phyloP scores from a whole-genome alignment of 1,284 basidiomycete genomes.

The Papiliotrema nemorosa region DNA sequence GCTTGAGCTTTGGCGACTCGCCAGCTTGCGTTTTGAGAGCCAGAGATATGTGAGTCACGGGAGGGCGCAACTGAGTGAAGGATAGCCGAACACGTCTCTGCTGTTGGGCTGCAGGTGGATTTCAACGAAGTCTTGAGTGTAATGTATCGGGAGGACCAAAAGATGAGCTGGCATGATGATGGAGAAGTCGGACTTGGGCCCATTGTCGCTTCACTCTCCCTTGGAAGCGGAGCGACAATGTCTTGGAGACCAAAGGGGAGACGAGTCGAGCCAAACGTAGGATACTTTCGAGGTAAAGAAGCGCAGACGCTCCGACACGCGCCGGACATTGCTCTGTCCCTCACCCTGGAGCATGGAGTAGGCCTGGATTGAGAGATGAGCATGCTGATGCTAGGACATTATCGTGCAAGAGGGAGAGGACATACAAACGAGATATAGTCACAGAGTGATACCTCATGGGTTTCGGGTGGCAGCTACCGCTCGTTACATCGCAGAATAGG shows the following conservation, averaged over 20 bases:
- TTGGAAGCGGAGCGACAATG: conserved; percentile 37
- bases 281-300: too few species aligned
- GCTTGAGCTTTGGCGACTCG: conserved; percentile 32
- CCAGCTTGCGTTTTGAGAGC: conserved; percentile 33
- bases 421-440: conserved; percentile 36
- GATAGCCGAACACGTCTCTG: conserved; percentile 18
- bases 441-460: conserved; percentile 32
- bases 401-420: conserved; percentile 38
- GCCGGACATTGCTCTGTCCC: conserved; percentile 9
- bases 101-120: conserved; percentile 15
- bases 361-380: conserved; percentile 7
- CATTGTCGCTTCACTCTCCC: conserved; percentile 36
- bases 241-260: conserved; percentile 32
- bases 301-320: too few species aligned
- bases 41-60: conserved; percentile 26
- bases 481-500: conserved; percentile 2
- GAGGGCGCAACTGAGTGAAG: not conserved
- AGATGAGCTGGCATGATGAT: conserved; percentile 48
- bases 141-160: conserved; percentile 44
- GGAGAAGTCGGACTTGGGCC: conserved; percentile 43
- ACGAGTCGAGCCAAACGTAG: not conserved
- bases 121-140: conserved; percentile 46
- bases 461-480: conserved; percentile 39
- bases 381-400: conserved; percentile 24
- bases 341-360: conserved; percentile 31